phyloP scores from a whole-genome alignment of 768 basidiomycete species.

The Saitozyma podzolica region DNA sequence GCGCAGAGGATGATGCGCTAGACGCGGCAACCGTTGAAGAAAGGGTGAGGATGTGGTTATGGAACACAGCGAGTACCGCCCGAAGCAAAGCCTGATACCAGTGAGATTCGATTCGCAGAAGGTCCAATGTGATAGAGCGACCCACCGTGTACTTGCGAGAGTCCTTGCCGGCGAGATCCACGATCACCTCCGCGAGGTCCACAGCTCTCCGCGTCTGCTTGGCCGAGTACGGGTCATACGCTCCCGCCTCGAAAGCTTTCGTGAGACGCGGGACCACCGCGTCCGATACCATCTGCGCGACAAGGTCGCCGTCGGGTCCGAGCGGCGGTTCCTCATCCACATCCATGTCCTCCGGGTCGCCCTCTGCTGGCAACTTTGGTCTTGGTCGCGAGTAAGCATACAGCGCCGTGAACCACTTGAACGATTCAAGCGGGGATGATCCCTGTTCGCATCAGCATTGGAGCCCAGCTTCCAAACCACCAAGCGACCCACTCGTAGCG shows the following conservation, averaged over 20 bases:
- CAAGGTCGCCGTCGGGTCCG: conserved; percentile 81
- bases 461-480: background rate
- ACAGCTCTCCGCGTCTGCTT: conserved; percentile 63
- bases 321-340: conserved; percentile 61
- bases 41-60: conserved; percentile 57
- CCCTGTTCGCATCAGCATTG: conserved; percentile 15
- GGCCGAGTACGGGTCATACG: conserved; percentile 76
- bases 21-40: conserved; percentile 36
- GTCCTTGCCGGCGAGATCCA: conserved; percentile 68
- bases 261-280: conserved; percentile 73
- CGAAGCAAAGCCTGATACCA: conserved; percentile 58
- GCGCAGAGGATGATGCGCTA: conserved; percentile 25
- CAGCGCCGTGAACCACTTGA: conserved; percentile 77
- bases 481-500: conserved; percentile 64
- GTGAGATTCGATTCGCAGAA: conserved; percentile 5
- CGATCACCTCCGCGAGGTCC: conserved; percentile 77
- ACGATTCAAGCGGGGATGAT: conserved; percentile 63
- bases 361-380: conserved; percentile 10
- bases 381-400: conserved; percentile 71
- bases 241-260: conserved; percentile 74
- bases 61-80: conserved; percentile 59
- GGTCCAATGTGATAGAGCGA: background rate
- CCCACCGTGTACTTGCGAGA: conserved; percentile 52
- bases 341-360: conserved; percentile 49
- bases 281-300: conserved; percentile 83